A percentile compares a stretch with the other conserved stretches of the same genome.
Evolutionary conservation across 805 yeast genomes (phyloP).

Genomic region (Suhomyces emberorum): DNA sequence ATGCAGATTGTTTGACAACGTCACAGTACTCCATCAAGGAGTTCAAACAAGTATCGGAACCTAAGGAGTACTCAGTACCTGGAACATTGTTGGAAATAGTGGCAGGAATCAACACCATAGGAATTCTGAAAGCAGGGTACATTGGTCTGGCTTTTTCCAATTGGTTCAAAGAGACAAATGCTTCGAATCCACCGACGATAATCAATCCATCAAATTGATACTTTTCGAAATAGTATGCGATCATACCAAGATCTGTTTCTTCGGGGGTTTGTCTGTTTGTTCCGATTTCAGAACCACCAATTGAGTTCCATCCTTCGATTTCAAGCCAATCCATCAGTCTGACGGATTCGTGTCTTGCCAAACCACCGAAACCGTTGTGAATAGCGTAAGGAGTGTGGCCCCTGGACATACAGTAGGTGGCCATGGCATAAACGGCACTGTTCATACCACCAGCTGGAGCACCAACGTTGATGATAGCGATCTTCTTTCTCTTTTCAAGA

Average conservation of each 20-base stretch:
- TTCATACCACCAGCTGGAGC: constrained; percentile 81
- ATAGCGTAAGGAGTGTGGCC: constrained; percentile 74
- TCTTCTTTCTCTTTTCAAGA: constrained; percentile 49
- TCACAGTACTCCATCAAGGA: constrained; percentile 71
- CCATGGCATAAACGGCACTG: constrained; percentile 72
- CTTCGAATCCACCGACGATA: constrained; percentile 81
- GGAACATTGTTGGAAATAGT: constrained; percentile 80
- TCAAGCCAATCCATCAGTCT: constrained; percentile 63
- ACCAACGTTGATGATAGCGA: constrained; percentile 73
- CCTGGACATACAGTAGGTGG: constrained; percentile 68
- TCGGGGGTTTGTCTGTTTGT: constrained; percentile 71
- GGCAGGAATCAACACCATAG: constrained; percentile 76
- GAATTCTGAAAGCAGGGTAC: constrained; percentile 72
- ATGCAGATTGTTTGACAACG: constrained; percentile 74
- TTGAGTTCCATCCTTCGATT: constrained; percentile 67
- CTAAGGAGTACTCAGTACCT: constrained; percentile 75
- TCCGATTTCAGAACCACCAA: constrained; percentile 81
- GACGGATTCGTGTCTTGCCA: constrained; percentile 60
- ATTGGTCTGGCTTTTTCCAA: constrained; percentile 55
- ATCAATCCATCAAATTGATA: constrained; percentile 67
- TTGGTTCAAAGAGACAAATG: constrained; percentile 67
- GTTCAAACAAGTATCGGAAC: constrained; percentile 73
- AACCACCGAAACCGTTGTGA: constrained; percentile 71
- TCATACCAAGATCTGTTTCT: constrained; percentile 67
- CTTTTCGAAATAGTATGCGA: constrained; percentile 71